Evolutionary conservation across 2,329 filamentous ascomycete species (phyloP).

Genomic region (Lachnellula suecica): DNA sequence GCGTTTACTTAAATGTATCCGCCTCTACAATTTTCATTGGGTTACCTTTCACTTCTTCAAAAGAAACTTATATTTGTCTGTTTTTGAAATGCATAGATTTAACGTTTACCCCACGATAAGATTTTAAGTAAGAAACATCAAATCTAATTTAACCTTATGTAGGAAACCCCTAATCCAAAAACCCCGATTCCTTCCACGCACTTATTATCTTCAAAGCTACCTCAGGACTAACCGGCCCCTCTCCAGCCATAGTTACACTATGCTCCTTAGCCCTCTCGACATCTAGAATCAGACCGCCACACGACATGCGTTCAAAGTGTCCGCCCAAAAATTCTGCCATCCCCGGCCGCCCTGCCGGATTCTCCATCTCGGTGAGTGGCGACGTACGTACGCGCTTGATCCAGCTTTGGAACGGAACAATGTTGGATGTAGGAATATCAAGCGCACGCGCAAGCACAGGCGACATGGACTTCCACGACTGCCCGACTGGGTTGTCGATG

Average conservation of each 20-base stretch:
- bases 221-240: conserved; percentile 34
- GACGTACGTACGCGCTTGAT: conserved; percentile 34
- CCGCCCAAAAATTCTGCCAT: conserved; percentile 35
- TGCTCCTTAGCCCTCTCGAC: conserved; percentile 35
- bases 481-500: conserved; percentile 43
- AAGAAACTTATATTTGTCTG: no score
- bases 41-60: no score
- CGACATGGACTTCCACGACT: conserved; percentile 39
- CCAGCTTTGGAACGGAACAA: conserved; percentile 42
- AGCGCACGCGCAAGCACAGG: conserved; percentile 35
- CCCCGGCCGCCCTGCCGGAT: conserved; percentile 32
- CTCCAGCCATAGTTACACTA: conserved; percentile 34
- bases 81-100: no score
- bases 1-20: no score
- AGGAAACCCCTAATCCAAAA: no score
- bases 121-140: no score
- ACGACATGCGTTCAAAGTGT: conserved; percentile 43
- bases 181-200: conserved; percentile 35
- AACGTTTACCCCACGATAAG: no score
- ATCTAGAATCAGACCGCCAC: conserved; percentile 42
- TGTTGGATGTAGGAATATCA: conserved; percentile 25
- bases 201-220: conserved; percentile 34
- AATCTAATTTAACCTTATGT: no score
- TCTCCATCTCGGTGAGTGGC: conserved; percentile 20
- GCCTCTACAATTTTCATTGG: no score